Base-by-base conservation (phyloP, 2,329 filamentous ascomycete species). In the Penicillium brasilianum region DNA sequence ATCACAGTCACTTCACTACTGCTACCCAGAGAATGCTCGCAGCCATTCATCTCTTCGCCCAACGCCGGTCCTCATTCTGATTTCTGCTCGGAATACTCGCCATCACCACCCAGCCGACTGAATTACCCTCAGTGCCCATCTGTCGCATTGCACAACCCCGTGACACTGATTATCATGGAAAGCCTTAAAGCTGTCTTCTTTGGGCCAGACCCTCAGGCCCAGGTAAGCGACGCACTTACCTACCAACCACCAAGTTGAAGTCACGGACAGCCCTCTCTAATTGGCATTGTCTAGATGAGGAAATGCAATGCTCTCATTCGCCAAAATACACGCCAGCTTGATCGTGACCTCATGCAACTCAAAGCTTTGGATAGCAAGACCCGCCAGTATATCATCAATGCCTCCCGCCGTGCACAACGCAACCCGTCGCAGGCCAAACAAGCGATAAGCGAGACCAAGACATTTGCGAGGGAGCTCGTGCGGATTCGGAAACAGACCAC, bases 261-360 rank as follows among this genome's bases (percentile, higher is more conserved):
- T 22, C 11, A 46, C 46, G 18, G 22, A 13, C 25, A 20, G 51
- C 28, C 44, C 11, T 44, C 14, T 58, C 65, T 66, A 20, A 72
- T 60, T 56, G 8, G 18, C n/a, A 46, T 52, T 58, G 52, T 52
- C 43, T 71, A 99, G 94, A 90, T 95, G 80, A 89, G 93, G 66
- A 98, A 97, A 88, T 98, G 94, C 80, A 97, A 97, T 78, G 83
- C 87, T 63, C 87, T 98, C 64, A 90, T 99, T 71, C 92, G 94
- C 63, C 82, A 88, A 75, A 97, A 98, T 79, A 90, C 92, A 64
- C 93, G 95, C 74, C 94, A 96, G 75, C 87, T 99, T 71, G 95
- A 99, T 77, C 93, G 95, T 74, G 93, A 98, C 79, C 94, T 99
- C 75, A 80, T 84, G 57, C 84, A 88, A 66, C 86, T 95, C 67